A percentile compares a stretch with the other conserved stretches of the same genome.
These are phyloP conservation scores for Melaleuca quinquenervia DNA, from an alignment of 345 rosid species.

Conservation along the genomic window DNA sequence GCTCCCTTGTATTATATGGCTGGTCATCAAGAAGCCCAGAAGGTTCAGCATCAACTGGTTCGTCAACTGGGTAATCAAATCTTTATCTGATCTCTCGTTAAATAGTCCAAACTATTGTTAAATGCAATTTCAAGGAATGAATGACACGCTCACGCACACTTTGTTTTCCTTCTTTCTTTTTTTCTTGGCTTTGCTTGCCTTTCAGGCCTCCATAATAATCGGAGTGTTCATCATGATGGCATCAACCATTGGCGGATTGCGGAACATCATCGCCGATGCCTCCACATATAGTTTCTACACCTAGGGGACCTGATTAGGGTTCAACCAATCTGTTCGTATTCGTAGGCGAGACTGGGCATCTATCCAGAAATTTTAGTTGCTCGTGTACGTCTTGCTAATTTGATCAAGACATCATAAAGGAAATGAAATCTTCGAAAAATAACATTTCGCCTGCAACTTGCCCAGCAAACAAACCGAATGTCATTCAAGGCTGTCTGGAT, in stretches of 20 bases:
- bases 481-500: background rate
- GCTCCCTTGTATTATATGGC: slow-evolving; percentile 96
- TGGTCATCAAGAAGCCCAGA: slow-evolving; percentile 75
- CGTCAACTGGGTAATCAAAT: slow-evolving; percentile 67
- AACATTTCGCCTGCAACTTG: background rate
- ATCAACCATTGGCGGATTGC: slow-evolving; percentile 82
- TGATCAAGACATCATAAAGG: background rate
- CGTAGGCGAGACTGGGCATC: background rate
- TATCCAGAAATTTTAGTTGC: background rate
- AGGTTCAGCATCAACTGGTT: slow-evolving; percentile 67
- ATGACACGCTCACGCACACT: background rate
- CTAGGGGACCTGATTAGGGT: slow-evolving; percentile 4
- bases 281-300: slow-evolving; percentile 72
- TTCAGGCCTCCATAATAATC: slow-evolving; percentile 43
- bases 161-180: background rate
- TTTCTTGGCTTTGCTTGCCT: background rate
- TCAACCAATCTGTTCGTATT: background rate
- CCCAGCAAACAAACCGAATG: background rate
- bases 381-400: background rate
- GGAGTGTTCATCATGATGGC: slow-evolving; percentile 80
- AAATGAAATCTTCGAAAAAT: background rate
- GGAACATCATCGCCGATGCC: slow-evolving; percentile 71
- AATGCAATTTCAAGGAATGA: background rate
- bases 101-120: background rate
- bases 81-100: background rate